Evolutionary conservation across 306 rosid species (phyloP), one percentile per base, ranked within the genome.

Genomic region (Delonix regia): DNA sequence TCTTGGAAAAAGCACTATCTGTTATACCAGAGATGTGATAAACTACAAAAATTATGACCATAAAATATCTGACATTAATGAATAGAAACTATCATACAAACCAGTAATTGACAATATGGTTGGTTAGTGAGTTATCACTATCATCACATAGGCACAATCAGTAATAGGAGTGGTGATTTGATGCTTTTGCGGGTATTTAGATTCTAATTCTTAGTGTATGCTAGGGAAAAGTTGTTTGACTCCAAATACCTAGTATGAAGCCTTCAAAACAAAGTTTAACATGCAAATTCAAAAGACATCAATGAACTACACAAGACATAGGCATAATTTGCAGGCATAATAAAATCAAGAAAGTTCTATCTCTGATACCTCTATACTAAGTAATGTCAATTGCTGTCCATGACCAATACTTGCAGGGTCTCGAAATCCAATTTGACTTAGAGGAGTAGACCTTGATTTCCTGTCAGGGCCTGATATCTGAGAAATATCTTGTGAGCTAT

Each of bases 381-480:
- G 84, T 86, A 92, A 77, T 16, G 93, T 85, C 85, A 94, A 82
- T 84, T 94, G 97, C 73, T 94, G 97, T 65, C 97, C 95, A 71
- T 77, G 62, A 45, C 97, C 97, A 84, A 81, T 70, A 70, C 93
- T 94, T 52, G 99, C 97, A 67, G 99, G 97, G 76, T 92, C 99
- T 12, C 67, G 82, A 86, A 92, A 90, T 39, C 99, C 99, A 86
- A 74, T 90, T 88, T 94, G 99, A 86, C 97, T 92, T 10, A 92
- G 89, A 68, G 97, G 93, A 78, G 99, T 92, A 63, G 74, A 79
- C 69, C 78, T 86, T 55, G 95, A 86, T 83, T 79, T 94, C 78
- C 85, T 78, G 73, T 71, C 90, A 74, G 95, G 95, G 59, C 89
- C 97, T 39, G 97, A 94, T 83, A 94, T 90, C 85, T 94, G 97